phyloP scores from a whole-genome alignment of 768 basidiomycete species.

The Strobilomyces confusus region DNA sequence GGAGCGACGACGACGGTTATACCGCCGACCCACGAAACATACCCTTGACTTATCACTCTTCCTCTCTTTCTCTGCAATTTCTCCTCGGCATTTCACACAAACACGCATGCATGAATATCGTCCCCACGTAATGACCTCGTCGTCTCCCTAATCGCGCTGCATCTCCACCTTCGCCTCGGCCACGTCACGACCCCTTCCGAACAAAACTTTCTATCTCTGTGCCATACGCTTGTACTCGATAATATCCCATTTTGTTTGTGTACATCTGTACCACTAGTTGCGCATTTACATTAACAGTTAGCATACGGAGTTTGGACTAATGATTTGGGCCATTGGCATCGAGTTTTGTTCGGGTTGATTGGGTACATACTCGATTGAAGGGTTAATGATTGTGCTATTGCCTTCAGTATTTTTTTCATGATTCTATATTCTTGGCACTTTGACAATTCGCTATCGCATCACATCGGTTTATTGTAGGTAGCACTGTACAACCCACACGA shows the following conservation, averaged over 20 bases:
- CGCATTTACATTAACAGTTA: conserved; percentile 35
- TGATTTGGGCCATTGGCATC: conserved; percentile 28
- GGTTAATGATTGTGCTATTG: conserved; percentile 31
- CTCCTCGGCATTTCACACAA: conserved; percentile 19
- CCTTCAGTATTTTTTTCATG: conserved; percentile 22
- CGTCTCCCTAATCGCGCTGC: conserved; percentile 31
- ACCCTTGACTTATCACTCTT: conserved; percentile 35
- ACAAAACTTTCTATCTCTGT: conserved; percentile 25
- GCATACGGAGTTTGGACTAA: conserved; percentile 33
- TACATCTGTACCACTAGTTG: conserved; percentile 33
- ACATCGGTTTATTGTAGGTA: conserved; percentile 30
- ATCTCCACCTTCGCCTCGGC: conserved; percentile 16
- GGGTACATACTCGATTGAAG: conserved; percentile 27
- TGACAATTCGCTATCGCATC: conserved; percentile 25
- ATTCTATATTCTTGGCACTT: conserved; percentile 28
- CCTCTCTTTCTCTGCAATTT: conserved; percentile 19
- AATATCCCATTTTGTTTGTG: conserved; percentile 26
- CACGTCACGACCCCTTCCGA: conserved; percentile 15
- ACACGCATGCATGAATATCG: conserved; percentile 26
- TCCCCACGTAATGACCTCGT: conserved; percentile 29
- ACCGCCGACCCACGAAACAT: conserved; percentile 32
- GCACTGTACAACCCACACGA: conserved; percentile 24
- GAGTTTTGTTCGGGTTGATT: conserved; percentile 28
- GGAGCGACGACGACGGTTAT: conserved; percentile 29
- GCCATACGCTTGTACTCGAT: conserved; percentile 33